These are phyloP conservation scores for Solanum pimpinellifolium DNA, from an alignment of 257 asterid species.

Conservation along the genomic window DNA sequence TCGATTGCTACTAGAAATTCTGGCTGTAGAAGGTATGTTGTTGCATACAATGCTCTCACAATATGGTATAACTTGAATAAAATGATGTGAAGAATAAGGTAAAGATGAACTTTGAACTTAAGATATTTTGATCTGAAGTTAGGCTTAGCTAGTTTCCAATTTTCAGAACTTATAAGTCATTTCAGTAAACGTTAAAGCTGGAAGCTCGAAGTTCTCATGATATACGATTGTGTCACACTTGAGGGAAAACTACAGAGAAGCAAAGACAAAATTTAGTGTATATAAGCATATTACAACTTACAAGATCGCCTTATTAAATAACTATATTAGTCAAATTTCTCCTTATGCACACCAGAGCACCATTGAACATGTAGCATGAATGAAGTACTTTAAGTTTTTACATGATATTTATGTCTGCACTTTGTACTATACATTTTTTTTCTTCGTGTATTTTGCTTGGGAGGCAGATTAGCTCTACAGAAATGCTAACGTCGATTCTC, in stretches of 20 bases:
- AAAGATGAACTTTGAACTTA: neutral
- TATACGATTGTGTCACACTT: neutral
- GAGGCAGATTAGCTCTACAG: neutral
- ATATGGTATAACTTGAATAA: slow-evolving; percentile 26
- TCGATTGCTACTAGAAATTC: slow-evolving; percentile 79
- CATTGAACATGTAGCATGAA: neutral
- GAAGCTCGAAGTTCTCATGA: neutral
- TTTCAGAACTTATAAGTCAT: neutral
- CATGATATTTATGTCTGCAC: neutral
- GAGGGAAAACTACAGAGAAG: neutral
- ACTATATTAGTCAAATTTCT: neutral
- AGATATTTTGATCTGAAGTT: neutral
- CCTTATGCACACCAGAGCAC: neutral
- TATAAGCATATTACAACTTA: neutral
- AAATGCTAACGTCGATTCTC: neutral
- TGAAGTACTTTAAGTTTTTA: neutral
- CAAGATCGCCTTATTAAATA: neutral
- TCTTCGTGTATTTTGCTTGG: neutral
- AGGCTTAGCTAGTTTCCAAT: neutral
- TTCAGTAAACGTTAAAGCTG: neutral
- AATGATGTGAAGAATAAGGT: neutral
- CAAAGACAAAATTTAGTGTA: neutral
- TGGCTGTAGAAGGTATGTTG: slow-evolving; percentile 69
- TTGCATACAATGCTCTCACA: slow-evolving; percentile 76
- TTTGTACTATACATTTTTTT: neutral